Evolutionary conservation across 495 filamentous ascomycete species (phyloP).

Genomic region (Xylaria grammica): DNA sequence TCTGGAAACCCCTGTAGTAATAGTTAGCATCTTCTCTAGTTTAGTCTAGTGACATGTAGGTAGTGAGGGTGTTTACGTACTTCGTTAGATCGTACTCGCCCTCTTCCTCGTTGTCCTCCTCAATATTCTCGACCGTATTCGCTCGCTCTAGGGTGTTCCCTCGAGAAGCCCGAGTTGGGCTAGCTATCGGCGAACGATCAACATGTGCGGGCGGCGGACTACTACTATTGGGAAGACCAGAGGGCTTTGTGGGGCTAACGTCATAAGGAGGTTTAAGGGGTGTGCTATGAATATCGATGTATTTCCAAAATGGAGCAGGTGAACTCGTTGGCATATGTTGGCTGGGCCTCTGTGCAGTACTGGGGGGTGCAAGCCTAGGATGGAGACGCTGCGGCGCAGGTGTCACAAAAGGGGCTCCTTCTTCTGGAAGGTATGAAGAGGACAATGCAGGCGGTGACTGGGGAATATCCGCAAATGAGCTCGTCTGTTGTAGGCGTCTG

Average conservation of each 20-base stretch:
- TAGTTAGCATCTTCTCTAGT: constrained; percentile 32
- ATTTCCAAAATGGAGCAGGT: constrained; percentile 98
- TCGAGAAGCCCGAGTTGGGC: constrained; percentile 33
- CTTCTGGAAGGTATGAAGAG: constrained; percentile 62
- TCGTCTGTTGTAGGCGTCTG: constrained; percentile 46
- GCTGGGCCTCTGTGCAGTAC: constrained; percentile 86
- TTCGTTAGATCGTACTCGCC: constrained; percentile 70
- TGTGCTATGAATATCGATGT: constrained; percentile 75
- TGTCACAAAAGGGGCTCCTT: constrained; percentile 69
- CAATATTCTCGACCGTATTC: constrained; percentile 35
- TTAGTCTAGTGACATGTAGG: background rate
- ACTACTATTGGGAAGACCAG: constrained; percentile 59
- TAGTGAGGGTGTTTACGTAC: constrained; percentile 25
- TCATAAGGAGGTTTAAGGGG: constrained; percentile 68
- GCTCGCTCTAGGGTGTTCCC: constrained; percentile 31
- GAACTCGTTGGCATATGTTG: constrained; percentile 95
- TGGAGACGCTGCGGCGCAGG: constrained; percentile 85
- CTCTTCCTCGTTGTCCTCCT: constrained; percentile 49
- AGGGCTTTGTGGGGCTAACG: constrained; percentile 55
- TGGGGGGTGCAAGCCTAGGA: constrained; percentile 83
- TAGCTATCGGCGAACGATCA: constrained; percentile 43
- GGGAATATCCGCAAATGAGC: constrained; percentile 60
- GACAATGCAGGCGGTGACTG: constrained; percentile 74
- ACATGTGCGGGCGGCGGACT: constrained; percentile 64
- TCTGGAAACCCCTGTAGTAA: constrained; percentile 67